Percentiles rank a stretch among this genome's conserved stretches.
phyloP scores from a whole-genome alignment of 352 stramenopile species.

The Globisporangium sylvaticum region DNA sequence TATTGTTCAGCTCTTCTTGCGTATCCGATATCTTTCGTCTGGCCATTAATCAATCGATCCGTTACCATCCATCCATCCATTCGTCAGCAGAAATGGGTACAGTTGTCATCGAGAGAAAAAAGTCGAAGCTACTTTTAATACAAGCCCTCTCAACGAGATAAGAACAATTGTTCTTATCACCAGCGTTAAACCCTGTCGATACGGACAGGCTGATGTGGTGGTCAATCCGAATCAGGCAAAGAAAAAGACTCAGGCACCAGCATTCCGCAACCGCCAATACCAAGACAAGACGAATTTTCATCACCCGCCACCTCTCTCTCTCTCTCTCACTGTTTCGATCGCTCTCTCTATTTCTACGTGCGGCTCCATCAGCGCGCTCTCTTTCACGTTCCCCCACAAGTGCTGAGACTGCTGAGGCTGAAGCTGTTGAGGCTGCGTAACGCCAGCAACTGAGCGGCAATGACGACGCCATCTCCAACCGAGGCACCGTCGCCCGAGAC shows the following conservation, averaged over 20 bases:
- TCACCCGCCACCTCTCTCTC: not conserved
- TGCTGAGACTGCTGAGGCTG: not conserved
- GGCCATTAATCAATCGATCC: not conserved
- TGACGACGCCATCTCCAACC: not conserved
- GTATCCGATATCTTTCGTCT: too few species aligned
- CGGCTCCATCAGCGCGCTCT: not conserved
- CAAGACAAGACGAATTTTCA: not conserved
- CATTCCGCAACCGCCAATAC: not conserved
- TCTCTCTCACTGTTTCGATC: not conserved
- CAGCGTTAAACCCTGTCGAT: not conserved
- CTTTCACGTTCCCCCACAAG: not conserved
- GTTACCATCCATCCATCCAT: not conserved
- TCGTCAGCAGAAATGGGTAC: not conserved
- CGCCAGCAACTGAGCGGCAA: not conserved
- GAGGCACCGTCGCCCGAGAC: constrained; percentile 4
- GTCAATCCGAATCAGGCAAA: not conserved
- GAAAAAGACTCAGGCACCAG: not conserved
- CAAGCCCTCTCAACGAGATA: too few species aligned
- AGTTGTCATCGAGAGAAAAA: not conserved
- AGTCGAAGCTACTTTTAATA: not conserved
- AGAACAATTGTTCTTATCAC: too few species aligned
- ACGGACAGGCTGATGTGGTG: not conserved
- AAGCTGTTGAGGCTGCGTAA: not conserved
- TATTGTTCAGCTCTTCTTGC: too few species aligned
- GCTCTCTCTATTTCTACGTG: not conserved